These are phyloP conservation scores for Candida pseudofarinosa DNA, from an alignment of 805 yeast genomes.

Conservation along the genomic window DNA sequence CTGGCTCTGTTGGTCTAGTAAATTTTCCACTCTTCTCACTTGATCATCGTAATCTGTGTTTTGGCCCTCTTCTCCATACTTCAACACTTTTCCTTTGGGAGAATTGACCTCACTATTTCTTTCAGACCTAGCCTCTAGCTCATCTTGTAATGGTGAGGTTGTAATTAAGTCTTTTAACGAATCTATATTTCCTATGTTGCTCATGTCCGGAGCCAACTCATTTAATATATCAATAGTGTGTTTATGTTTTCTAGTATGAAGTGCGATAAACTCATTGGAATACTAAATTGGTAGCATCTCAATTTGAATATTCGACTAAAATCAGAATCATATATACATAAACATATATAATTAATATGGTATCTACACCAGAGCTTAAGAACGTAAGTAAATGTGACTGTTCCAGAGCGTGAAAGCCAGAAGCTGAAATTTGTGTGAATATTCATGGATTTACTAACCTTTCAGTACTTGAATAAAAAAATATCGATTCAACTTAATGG, in stretches of 20 bases:
- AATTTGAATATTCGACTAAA: no score
- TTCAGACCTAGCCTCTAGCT: constrained; percentile 1
- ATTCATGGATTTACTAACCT: constrained; percentile 13
- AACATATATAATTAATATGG: no score
- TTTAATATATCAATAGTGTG: not conserved
- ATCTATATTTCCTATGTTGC: constrained; percentile 21
- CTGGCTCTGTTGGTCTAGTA: constrained; percentile 11
- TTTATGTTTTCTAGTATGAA: not conserved
- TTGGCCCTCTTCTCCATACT: not conserved
- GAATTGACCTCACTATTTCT: not conserved
- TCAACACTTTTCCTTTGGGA: not conserved
- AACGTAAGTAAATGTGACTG: constrained; percentile 34
- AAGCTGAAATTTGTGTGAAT: not conserved
- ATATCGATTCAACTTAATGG: constrained; percentile 76
- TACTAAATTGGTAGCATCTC: no score
- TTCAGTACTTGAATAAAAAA: constrained; percentile 72
- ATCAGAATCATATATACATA: no score
- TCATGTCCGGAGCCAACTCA: constrained; percentile 10
- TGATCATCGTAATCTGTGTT: constrained; percentile 3
- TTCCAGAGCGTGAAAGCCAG: not conserved
- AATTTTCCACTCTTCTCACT: constrained; percentile 6
- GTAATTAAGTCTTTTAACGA: constrained; percentile 23
- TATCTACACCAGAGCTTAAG: constrained; percentile 59
- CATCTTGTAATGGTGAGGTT: constrained; percentile 15
- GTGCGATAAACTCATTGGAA: not conserved